Evolutionary conservation across 305 asterid genomes (phyloP).

Genomic region (Fraxinus angustifolia): DNA sequence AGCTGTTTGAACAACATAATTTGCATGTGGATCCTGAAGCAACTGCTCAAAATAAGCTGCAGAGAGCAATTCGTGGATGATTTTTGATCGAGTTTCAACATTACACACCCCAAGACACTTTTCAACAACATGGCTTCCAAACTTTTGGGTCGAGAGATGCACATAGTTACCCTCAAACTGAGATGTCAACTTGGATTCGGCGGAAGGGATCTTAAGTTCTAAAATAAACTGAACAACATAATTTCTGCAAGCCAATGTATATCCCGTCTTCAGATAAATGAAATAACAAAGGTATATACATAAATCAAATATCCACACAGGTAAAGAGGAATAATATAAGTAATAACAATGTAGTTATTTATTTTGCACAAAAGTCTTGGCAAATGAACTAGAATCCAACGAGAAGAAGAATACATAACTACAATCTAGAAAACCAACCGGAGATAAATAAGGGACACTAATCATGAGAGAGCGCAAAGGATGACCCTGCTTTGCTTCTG

Average conservation of each 20-base stretch:
- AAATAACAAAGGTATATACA: not conserved
- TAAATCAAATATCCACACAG: not conserved
- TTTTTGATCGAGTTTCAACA: conserved; percentile 47
- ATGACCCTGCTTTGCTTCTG: not conserved
- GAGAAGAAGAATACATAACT: not conserved
- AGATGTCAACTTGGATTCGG: conserved; percentile 44
- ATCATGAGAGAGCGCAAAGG: not conserved
- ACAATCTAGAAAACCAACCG: not conserved
- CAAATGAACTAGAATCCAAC: not conserved
- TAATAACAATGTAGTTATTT: not conserved
- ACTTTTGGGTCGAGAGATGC: conserved; percentile 73
- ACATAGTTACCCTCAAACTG: conserved; percentile 72
- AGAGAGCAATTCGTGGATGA: conserved; percentile 67
- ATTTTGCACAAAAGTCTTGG: not conserved
- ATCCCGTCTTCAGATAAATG: not conserved
- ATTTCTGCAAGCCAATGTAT: conserved; percentile 50
- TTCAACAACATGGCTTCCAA: conserved; percentile 90
- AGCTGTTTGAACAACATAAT: conserved; percentile 85
- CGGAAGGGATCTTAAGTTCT: conserved; percentile 66
- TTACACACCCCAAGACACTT: conserved; percentile 56
- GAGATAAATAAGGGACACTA: not conserved
- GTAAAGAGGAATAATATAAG: not conserved
- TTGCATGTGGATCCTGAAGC: conserved; percentile 94
- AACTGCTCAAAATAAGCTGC: conserved; percentile 70
- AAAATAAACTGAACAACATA: conserved; percentile 82